Base-by-base conservation (phyloP, 352 stramenopile genomes). In the Pythium plurisporium region DNA sequence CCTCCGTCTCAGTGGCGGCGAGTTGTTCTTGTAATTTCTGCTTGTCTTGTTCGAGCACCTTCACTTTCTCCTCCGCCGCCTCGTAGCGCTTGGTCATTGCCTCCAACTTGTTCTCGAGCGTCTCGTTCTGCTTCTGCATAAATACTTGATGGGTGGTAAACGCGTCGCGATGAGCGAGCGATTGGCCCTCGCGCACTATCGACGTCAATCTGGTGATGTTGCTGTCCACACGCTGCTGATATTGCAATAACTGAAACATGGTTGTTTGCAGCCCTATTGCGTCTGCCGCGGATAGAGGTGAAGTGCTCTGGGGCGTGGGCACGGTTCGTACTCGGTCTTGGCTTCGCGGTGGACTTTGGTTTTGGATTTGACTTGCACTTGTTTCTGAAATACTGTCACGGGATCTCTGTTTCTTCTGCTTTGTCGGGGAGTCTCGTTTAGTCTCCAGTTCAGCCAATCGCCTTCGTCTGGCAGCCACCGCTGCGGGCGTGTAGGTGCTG, bases 241-340 rank as follows among this genome's bases (percentile, higher is more conserved):
- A 40, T 45, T 74, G 66, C 4, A 74, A 31, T 14, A 74, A 23
- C 46, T 74, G 66, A 30, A 74, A 64, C 43, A 74, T 56, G 19
- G 59, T 65, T 8, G 66, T 74, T 27, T 74, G 62, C 10, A 63
- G 33, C 5, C 57, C 60, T 14, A 71, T 54, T 27, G 30, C n/a
- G 0, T 59, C 41, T 8, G 56, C 43, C 11, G 64, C 29, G 17
- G 52, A 52, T 11, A 44, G 7, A 7, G n/a, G 14, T 38, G 19
- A 8, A 33, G 29, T 37, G 41, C 44, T 22, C 23, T 54, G 9
- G 37, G 19, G 12, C 20, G 9, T 33, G 47, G 27, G 27, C 29
- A 36, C 7, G 15, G 26, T 27, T 26, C 43, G 36, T 22, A 8
- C n/a, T n/a, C n/a, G n/a, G n/a, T n/a, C n/a, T n/a, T n/a, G n/a